A percentile compares a stretch with the other conserved stretches of the same genome.
Evolutionary conservation across 805 yeast genomes (phyloP).

Genomic region (Metschnikowia kunwiensis): DNA sequence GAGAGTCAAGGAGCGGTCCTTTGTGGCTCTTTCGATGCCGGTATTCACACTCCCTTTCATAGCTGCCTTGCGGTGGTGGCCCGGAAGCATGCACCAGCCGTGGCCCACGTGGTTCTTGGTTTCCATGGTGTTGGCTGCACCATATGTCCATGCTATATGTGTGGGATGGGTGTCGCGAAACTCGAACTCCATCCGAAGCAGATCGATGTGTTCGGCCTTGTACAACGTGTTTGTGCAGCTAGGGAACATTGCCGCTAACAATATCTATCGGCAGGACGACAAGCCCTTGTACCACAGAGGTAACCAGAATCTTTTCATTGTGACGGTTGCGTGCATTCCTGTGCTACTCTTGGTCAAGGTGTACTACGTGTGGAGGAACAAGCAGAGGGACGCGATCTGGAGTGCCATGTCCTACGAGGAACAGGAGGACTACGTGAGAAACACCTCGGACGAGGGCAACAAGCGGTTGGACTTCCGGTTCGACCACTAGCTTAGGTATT

Average conservation of each 20-base stretch:
- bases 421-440: conserved; percentile 42
- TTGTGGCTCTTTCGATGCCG: conserved; percentile 20
- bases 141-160: conserved; percentile 52
- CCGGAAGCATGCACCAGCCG: conserved; percentile 33
- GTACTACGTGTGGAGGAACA: conserved; percentile 44
- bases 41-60: conserved; percentile 29
- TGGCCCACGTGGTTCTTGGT: conserved; percentile 45
- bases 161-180: conserved; percentile 63
- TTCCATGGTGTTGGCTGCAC: conserved; percentile 40
- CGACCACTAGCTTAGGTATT: conserved; percentile 29
- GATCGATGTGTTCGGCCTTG: conserved; percentile 64
- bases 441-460: conserved; percentile 53
- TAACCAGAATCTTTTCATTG: conserved; percentile 37
- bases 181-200: conserved; percentile 57
- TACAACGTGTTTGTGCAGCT: conserved; percentile 65
- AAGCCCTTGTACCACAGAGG: conserved; percentile 60
- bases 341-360: conserved; percentile 26
- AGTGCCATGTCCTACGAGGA: conserved; percentile 47
- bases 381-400: conserved; percentile 49
- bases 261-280: conserved; percentile 57
- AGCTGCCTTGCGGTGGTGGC: conserved; percentile 40
- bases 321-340: conserved; percentile 27
- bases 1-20: conserved; percentile 24
- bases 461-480: conserved; percentile 52
- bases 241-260: conserved; percentile 51